Percentiles rank a stretch among this genome's conserved stretches.
phyloP scores from a whole-genome alignment of 2,329 filamentous ascomycete genomes.

The Nannizzia gypsea region DNA sequence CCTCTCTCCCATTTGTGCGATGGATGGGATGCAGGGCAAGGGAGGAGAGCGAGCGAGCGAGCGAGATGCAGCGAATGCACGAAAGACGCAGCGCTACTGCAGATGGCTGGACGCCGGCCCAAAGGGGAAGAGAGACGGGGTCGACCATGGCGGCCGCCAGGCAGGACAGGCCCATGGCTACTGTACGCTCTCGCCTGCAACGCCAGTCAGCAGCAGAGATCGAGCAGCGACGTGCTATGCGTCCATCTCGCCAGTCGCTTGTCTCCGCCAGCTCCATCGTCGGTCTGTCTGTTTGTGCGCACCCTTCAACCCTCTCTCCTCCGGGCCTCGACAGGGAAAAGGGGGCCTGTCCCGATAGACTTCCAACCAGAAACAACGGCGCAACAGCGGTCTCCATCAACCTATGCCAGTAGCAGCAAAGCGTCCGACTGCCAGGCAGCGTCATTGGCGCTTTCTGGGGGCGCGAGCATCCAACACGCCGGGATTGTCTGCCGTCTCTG shows the following conservation, averaged over 20 bases:
- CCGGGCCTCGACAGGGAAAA: neutral
- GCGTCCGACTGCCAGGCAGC: neutral
- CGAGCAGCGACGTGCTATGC: too few species aligned
- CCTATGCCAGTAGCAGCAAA: slow-evolving; percentile 3
- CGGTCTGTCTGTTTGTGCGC: neutral
- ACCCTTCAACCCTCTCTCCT: neutral
- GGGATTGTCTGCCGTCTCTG: slow-evolving; percentile 2
- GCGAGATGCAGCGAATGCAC: neutral
- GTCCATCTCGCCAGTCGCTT: neutral
- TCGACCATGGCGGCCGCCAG: neutral
- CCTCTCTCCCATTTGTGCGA: neutral
- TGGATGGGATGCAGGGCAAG: neutral
- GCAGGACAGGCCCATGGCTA: neutral
- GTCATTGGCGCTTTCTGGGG: neutral
- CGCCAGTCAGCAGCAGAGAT: too few species aligned
- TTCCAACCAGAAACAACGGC: slow-evolving; percentile 4
- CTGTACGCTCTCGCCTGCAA: too few species aligned
- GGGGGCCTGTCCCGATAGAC: neutral
- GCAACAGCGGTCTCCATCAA: neutral
- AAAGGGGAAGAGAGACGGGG: too few species aligned
- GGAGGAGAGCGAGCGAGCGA: too few species aligned
- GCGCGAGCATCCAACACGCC: neutral
- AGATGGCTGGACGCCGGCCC: neutral
- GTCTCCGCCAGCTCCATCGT: neutral
- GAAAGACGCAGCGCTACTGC: slow-evolving; percentile 4